phyloP scores from a whole-genome alignment of 2,329 filamentous ascomycete genomes.

The Beauveria bassiana region DNA sequence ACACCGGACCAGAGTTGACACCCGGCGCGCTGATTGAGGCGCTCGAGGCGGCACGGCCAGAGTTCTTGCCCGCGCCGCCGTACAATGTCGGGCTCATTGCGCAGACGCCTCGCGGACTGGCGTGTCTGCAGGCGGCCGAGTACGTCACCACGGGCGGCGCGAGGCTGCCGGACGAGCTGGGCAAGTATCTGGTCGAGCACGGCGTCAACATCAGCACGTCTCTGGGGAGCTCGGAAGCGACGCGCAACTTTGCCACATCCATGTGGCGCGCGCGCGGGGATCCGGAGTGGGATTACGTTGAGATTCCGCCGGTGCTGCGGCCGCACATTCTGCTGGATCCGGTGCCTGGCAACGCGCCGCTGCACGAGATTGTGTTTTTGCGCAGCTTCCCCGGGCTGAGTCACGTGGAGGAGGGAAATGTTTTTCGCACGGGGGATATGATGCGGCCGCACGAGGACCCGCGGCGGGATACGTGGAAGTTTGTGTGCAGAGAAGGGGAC shows the following conservation, averaged over 20 bases:
- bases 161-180: background rate
- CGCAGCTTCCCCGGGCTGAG: background rate
- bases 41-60: background rate
- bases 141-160: constrained; percentile 1
- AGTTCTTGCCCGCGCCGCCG: background rate
- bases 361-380: background rate
- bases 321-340: constrained; percentile 1
- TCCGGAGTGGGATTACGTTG: background rate
- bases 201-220: constrained; percentile 1
- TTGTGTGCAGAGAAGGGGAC: background rate
- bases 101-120: background rate
- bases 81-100: constrained; percentile 1
- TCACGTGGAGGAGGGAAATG: background rate
- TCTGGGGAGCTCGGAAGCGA: constrained; percentile 1
- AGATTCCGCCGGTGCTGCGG: background rate
- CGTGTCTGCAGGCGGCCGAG: background rate
- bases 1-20: background rate
- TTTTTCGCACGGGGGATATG: background rate
- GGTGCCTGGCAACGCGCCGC: background rate
- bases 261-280: background rate
- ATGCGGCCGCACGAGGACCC: background rate
- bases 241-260: background rate
- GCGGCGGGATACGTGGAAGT: background rate
- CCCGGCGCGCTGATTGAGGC: background rate
- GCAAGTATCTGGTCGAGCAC: background rate